phyloP scores from a whole-genome alignment of 345 rosid genomes.

The Dimocarpus longan region DNA sequence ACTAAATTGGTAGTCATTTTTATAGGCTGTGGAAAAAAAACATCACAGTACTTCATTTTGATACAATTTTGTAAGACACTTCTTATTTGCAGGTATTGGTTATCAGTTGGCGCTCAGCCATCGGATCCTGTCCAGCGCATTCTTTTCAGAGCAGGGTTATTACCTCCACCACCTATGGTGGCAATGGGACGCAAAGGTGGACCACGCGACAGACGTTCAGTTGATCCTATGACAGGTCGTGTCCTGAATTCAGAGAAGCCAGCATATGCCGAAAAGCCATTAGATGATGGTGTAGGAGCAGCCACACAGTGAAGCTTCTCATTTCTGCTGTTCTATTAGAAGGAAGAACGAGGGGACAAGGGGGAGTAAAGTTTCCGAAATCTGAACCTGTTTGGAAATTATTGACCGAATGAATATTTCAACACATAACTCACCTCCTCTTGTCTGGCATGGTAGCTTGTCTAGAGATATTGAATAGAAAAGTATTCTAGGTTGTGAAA shows the following conservation, averaged over 20 bases:
- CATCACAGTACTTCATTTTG: background rate
- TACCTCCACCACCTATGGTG: slow-evolving; percentile 89
- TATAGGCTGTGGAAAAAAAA: background rate
- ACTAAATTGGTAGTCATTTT: no score
- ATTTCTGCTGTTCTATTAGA: background rate
- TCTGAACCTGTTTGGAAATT: background rate
- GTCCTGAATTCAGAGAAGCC: slow-evolving; percentile 45
- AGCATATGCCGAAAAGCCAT: slow-evolving; percentile 21
- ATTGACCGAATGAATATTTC: background rate
- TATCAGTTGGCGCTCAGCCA: slow-evolving; percentile 96
- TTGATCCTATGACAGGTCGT: slow-evolving; percentile 82
- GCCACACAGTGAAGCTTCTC: slow-evolving; percentile 4
- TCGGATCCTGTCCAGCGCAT: slow-evolving; percentile 20
- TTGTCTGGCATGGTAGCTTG: background rate
- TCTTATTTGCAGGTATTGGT: slow-evolving; percentile 71
- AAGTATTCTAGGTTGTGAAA: background rate
- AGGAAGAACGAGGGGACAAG: background rate
- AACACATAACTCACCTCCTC: background rate
- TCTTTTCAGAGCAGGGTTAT: slow-evolving; percentile 75
- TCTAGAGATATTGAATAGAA: background rate
- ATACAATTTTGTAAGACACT: background rate
- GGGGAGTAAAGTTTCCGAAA: no score
- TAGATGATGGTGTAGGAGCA: slow-evolving; percentile 3
- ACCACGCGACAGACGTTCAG: slow-evolving; percentile 60
- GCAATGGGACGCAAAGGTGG: slow-evolving; percentile 88